Base-by-base conservation (phyloP, 805 yeast genomes). In the Wickerhamomyces sydowiorum region DNA sequence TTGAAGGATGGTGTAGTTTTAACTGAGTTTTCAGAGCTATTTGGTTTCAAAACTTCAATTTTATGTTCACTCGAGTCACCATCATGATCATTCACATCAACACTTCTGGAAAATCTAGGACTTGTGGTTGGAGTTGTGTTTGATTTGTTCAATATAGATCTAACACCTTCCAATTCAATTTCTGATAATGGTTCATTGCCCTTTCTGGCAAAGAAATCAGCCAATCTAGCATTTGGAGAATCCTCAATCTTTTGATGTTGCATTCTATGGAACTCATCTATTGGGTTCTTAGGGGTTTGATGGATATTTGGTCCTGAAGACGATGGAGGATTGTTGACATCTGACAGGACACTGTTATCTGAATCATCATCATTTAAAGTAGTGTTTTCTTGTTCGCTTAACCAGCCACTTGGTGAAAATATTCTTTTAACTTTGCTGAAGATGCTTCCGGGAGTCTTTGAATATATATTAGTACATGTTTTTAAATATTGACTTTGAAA, bases 161-260 rank as follows among this genome's bases (percentile, higher is more conserved):
- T 57, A 1, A 86, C 91, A n/a, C 95, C 95, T 60, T 83, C 91
- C 53, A 80, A 73, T 58, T 87, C 96, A 34, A 86, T 69, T 20
- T 81, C 87, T 13, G 80, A 69, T 46, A 87, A 66, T 5, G 91
- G 88, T n/a, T 63, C 64, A 42, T 79, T 75, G n/a, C 95, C 95
- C 57, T 85, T 86, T 35, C 65, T 67, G n/a, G 70, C 69, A 60
- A 86, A 86, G 56, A 87, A 86, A 23, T 72, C 76, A 12, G 88
- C 82, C 37, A 86, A 62, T 25, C 75, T 72, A 24, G 75, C 78
- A 62, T 82, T 83, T 5, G 82, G 80, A 14, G 71, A 64, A 24
- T 58, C 59, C 3, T 47, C 43, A 9, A 37, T 7, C 29, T 7
- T 24, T 31, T 38, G 34, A 19, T 37, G 36, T 35, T 47, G 47